Conservation (phyloP, 345 rosid genomes). For the Euphorbia lathyris region DNA sequence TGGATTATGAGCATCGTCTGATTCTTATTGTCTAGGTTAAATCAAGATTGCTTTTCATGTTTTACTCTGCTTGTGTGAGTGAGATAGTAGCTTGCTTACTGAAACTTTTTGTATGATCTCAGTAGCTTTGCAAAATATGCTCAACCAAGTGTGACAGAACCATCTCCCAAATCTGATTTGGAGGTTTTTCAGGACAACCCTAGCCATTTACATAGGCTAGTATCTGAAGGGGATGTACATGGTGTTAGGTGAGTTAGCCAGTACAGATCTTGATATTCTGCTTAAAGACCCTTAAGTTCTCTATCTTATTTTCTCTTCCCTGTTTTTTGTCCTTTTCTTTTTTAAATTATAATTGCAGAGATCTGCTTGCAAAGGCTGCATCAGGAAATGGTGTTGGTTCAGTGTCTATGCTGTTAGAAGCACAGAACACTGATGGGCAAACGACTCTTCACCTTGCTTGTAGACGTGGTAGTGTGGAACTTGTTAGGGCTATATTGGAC, state of each 20-base stretch:
- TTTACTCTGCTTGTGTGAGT: not conserved
- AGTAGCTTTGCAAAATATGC: constrained; percentile 54
- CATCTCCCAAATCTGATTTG: constrained; percentile 40
- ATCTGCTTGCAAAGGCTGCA: constrained; percentile 74
- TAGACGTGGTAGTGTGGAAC: constrained; percentile 87
- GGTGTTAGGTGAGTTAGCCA: constrained; percentile 74
- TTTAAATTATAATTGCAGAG: constrained; percentile 36
- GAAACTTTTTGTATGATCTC: constrained; percentile 23
- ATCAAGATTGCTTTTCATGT: not conserved
- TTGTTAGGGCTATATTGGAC: constrained; percentile 76
- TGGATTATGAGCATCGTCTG: not conserved
- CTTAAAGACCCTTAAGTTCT: constrained; percentile 17
- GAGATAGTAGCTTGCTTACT: constrained; percentile 2
- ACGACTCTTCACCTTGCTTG: constrained; percentile 96
- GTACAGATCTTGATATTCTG: constrained; percentile 11
- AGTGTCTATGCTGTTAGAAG: constrained; percentile 60
- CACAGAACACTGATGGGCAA: constrained; percentile 90
- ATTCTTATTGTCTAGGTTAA: not conserved
- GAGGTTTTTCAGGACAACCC: constrained; percentile 57
- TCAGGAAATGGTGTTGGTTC: constrained; percentile 47
- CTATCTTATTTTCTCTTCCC: constrained; percentile 6
- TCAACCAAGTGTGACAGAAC: constrained; percentile 55
- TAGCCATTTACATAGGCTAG: constrained; percentile 61
- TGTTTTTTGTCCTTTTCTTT: constrained; percentile 15
- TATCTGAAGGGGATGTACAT: constrained; percentile 65